Percentiles rank a stretch among this genome's conserved stretches.
These are phyloP conservation scores for Herpetomonas tarakana DNA, from an alignment of 208 protist genomes.

Conservation along the genomic window DNA sequence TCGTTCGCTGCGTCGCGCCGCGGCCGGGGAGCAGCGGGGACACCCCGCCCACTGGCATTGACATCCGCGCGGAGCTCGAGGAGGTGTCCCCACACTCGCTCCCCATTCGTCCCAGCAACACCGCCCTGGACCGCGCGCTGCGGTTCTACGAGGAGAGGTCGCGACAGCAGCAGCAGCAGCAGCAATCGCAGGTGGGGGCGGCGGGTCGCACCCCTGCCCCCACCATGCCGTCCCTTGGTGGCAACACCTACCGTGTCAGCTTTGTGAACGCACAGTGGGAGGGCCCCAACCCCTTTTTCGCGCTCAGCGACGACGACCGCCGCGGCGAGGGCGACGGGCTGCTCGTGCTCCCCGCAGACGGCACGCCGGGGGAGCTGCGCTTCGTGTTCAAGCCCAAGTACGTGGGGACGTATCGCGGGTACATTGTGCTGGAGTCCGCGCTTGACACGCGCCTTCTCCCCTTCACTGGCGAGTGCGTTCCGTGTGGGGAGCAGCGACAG, in stretches of 20 bases:
- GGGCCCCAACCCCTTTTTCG: slow-evolving; percentile 86
- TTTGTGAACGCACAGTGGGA: slow-evolving; percentile 73
- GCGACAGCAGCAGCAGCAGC: slow-evolving; percentile 24
- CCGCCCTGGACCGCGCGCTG: slow-evolving; percentile 62
- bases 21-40: slow-evolving; percentile 16
- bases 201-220: slow-evolving; percentile 3
- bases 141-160: slow-evolving; percentile 67
- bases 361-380: slow-evolving; percentile 19
- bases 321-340: neutral
- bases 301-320: slow-evolving; percentile 1
- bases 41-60: slow-evolving; percentile 24
- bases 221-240: slow-evolving; percentile 13
- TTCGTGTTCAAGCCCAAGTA: slow-evolving; percentile 86
- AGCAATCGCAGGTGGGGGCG: no score
- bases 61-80: slow-evolving; percentile 68
- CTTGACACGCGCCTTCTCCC: slow-evolving; percentile 86
- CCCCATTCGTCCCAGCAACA: slow-evolving; percentile 47
- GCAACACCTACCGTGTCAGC: slow-evolving; percentile 41
- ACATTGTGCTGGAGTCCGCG: slow-evolving; percentile 72
- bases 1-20: slow-evolving; percentile 56
- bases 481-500: slow-evolving; percentile 58
- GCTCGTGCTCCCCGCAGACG: slow-evolving; percentile 12
- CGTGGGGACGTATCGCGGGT: slow-evolving; percentile 76
- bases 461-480: slow-evolving; percentile 76
- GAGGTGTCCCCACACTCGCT: slow-evolving; percentile 42